phyloP scores from a whole-genome alignment of 768 basidiomycete species.

The Mycena venus region DNA sequence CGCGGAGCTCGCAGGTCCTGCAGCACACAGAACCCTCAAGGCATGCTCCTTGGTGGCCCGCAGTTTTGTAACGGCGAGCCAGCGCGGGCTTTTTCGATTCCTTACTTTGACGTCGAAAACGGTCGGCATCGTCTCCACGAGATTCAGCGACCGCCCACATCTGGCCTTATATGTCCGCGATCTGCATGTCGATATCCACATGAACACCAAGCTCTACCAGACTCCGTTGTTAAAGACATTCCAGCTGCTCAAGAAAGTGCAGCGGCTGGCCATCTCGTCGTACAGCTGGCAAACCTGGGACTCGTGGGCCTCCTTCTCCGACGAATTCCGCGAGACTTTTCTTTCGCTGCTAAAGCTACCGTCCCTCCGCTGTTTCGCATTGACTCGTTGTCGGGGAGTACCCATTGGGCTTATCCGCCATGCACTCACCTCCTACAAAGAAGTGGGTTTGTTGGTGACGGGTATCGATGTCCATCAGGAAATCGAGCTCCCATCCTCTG shows the following conservation, averaged over 20 bases:
- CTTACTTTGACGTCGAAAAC: not conserved
- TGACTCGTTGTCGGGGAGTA: not conserved
- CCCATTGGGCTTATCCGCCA: slow-evolving; percentile 1
- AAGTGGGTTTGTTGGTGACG: not conserved
- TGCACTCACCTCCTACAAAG: slow-evolving; percentile 5
- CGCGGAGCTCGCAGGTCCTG: not conserved
- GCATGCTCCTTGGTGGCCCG: not conserved
- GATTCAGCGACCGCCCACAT: not conserved
- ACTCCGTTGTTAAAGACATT: not conserved
- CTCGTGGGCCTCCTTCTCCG: not conserved
- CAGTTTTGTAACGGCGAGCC: not conserved
- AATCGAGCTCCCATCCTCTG: not conserved
- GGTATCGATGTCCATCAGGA: not conserved
- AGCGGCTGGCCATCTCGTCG: not conserved
- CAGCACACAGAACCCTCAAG: not conserved
- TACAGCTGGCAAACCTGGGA: not conserved
- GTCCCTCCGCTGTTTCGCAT: not conserved
- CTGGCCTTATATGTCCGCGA: not conserved
- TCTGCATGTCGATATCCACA: not conserved
- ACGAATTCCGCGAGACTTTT: not conserved
- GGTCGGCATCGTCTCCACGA: not conserved
- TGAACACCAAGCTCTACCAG: not conserved
- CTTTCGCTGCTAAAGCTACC: not conserved
- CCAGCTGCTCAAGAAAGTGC: not conserved
- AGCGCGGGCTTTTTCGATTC: not conserved